These are phyloP conservation scores for Juglanconis sp. DNA, from an alignment of 2,329 filamentous ascomycete genomes.

Conservation along the genomic window DNA sequence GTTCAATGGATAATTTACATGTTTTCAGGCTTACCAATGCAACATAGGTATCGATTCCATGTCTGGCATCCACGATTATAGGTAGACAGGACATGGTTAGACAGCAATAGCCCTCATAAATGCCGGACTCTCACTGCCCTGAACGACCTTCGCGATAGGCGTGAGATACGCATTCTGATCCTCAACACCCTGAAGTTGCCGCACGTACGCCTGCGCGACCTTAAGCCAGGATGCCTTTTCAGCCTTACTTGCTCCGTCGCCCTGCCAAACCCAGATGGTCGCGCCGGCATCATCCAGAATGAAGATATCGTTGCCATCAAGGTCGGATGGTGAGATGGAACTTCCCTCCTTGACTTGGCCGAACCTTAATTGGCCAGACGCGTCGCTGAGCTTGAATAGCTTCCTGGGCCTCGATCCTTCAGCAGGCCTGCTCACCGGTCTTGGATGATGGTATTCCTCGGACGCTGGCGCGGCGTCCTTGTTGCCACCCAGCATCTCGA, in stretches of 20 bases:
- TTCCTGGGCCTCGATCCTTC: slow-evolving; percentile 32
- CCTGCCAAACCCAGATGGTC: slow-evolving; percentile 66
- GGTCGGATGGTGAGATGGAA: slow-evolving; percentile 41
- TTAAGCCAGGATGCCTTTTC: slow-evolving; percentile 61
- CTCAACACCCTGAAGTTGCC: slow-evolving; percentile 34
- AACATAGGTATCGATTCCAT: too few species aligned
- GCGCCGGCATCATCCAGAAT: slow-evolving; percentile 56
- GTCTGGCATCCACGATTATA: background rate
- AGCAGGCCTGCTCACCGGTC: slow-evolving; percentile 35
- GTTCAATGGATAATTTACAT: too few species aligned
- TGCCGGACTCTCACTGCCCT: slow-evolving; percentile 52
- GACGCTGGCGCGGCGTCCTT: slow-evolving; percentile 41
- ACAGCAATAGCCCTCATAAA: slow-evolving; percentile 47
- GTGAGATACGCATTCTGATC: slow-evolving; percentile 38
- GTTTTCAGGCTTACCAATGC: too few species aligned
- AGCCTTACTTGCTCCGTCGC: slow-evolving; percentile 50
- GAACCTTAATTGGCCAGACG: slow-evolving; percentile 54
- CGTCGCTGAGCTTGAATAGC: slow-evolving; percentile 63
- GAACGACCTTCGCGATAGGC: slow-evolving; percentile 54
- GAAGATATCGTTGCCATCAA: slow-evolving; percentile 61
- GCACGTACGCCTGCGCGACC: slow-evolving; percentile 55
- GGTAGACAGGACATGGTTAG: background rate
- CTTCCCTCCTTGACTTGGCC: slow-evolving; percentile 55
- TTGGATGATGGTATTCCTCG: slow-evolving; percentile 35
- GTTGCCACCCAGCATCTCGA: slow-evolving; percentile 53